phyloP scores from a whole-genome alignment of 768 basidiomycete species.

The Leccinum sublutescens region DNA sequence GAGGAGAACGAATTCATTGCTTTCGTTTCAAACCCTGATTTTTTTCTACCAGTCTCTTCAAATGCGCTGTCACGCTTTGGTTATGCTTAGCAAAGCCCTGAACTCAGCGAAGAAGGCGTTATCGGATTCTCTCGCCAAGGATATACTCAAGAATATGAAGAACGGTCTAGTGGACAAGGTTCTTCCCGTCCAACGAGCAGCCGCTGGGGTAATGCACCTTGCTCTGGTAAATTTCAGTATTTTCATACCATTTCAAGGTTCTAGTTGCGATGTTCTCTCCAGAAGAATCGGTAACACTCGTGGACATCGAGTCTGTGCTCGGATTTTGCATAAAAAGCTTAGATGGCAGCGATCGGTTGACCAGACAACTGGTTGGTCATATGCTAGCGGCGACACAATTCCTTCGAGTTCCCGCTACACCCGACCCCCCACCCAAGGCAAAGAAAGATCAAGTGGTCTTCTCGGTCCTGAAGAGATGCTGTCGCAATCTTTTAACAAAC shows the following conservation, averaged over 20 bases:
- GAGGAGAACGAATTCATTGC: conserved; percentile 27
- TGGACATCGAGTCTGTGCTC: conserved; percentile 78
- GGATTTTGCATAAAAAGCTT: conserved; percentile 66
- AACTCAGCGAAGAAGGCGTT: conserved; percentile 78
- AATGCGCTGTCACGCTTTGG: conserved; percentile 77
- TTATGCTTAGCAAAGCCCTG: conserved; percentile 78
- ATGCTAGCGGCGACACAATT: conserved; percentile 82
- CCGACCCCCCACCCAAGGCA: conserved; percentile 52
- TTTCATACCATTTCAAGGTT: conserved; percentile 38
- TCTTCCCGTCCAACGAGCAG: conserved; percentile 80
- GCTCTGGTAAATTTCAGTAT: background rate
- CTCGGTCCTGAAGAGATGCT: conserved; percentile 81
- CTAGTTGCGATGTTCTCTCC: conserved; percentile 58
- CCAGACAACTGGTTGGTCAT: conserved; percentile 82
- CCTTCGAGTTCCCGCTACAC: conserved; percentile 47
- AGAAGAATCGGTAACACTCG: conserved; percentile 51
- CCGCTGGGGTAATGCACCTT: conserved; percentile 58
- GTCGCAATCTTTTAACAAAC: conserved; percentile 75
- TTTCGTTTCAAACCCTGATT: conserved; percentile 7
- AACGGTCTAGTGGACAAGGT: conserved; percentile 77
- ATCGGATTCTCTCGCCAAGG: conserved; percentile 72
- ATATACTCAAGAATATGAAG: conserved; percentile 82
- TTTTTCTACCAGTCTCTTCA: conserved; percentile 59
- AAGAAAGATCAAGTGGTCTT: conserved; percentile 64
- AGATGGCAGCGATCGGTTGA: conserved; percentile 78